Percentiles rank a stretch among this genome's conserved stretches.
These are phyloP conservation scores for Scleromitrula shiraiana DNA, from an alignment of 2,329 filamentous ascomycete genomes.

Conservation along the genomic window DNA sequence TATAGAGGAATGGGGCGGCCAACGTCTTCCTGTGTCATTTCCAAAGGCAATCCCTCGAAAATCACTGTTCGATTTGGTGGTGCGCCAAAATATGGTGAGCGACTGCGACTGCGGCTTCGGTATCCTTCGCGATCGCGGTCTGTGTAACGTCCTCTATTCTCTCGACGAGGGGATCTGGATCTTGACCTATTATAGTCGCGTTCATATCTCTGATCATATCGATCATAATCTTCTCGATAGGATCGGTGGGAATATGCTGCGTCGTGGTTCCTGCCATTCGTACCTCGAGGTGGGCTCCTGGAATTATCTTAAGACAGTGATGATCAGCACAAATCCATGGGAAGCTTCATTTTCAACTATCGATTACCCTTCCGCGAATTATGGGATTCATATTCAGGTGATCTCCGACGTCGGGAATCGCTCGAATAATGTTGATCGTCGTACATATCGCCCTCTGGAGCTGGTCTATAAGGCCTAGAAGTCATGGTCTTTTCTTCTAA, in stretches of 20 bases:
- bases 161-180: slow-evolving; percentile 30
- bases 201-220: slow-evolving; percentile 26
- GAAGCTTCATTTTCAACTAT: slow-evolving; percentile 23
- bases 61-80: slow-evolving; percentile 44
- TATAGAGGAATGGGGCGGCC: slow-evolving; percentile 32
- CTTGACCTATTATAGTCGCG: slow-evolving; percentile 34
- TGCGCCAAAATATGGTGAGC: slow-evolving; percentile 28
- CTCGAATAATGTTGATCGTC: slow-evolving; percentile 32
- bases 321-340: slow-evolving; percentile 29
- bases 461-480: slow-evolving; percentile 6
- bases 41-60: slow-evolving; percentile 44
- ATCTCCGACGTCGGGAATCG: slow-evolving; percentile 18
- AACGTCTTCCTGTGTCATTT: slow-evolving; percentile 45
- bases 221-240: slow-evolving; percentile 27
- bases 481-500: not conserved
- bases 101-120: slow-evolving; percentile 26
- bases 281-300: slow-evolving; percentile 25
- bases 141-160: slow-evolving; percentile 26
- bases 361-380: slow-evolving; percentile 31
- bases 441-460: slow-evolving; percentile 34
- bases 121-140: slow-evolving; percentile 30
- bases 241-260: slow-evolving; percentile 16
- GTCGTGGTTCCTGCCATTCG: slow-evolving; percentile 15
- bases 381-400: slow-evolving; percentile 23
- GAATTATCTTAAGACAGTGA: slow-evolving; percentile 28